Conservation (phyloP, 768 basidiomycete species). For the Pisolithus marmoratus region DNA sequence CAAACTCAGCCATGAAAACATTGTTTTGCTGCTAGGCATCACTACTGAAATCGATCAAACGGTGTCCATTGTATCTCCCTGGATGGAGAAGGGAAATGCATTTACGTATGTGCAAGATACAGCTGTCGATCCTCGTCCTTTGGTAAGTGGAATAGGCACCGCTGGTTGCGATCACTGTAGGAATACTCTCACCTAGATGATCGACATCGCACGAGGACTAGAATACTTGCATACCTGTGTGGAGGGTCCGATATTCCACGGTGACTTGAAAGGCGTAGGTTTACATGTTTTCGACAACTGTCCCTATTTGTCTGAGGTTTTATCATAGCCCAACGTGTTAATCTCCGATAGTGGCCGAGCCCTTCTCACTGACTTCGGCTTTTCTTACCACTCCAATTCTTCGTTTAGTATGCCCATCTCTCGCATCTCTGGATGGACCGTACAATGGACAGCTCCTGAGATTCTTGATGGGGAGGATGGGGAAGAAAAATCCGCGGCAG, state of each 20-base stretch:
- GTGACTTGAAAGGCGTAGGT: not conserved
- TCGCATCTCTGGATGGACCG: not conserved
- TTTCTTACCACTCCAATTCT: not conserved
- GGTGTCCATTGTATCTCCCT: not conserved
- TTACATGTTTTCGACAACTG: too few relatives aligned
- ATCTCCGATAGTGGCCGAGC: not conserved
- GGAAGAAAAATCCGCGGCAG: not conserved
- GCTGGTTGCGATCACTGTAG: not conserved
- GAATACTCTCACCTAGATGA: conserved; percentile 16
- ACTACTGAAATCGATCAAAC: not conserved
- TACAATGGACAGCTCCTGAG: not conserved
- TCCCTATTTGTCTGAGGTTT: not conserved
- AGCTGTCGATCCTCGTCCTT: not conserved
- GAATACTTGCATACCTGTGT: conserved; percentile 29
- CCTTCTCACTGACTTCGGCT: not conserved
- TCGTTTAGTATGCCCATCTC: not conserved
- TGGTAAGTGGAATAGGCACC: not conserved
- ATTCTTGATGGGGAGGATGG: not conserved
- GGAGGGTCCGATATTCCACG: conserved; percentile 23
- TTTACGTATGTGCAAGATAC: not conserved
- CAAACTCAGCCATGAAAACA: not conserved
- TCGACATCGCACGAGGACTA: conserved; percentile 32
- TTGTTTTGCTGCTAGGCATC: not conserved
- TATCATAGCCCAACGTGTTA: not conserved
- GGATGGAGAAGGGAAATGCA: not conserved